A percentile compares a stretch with the other conserved stretches of the same genome.
Evolutionary conservation across 2,329 filamentous ascomycete species (phyloP).

Genomic region (Teratosphaeria viscida): DNA sequence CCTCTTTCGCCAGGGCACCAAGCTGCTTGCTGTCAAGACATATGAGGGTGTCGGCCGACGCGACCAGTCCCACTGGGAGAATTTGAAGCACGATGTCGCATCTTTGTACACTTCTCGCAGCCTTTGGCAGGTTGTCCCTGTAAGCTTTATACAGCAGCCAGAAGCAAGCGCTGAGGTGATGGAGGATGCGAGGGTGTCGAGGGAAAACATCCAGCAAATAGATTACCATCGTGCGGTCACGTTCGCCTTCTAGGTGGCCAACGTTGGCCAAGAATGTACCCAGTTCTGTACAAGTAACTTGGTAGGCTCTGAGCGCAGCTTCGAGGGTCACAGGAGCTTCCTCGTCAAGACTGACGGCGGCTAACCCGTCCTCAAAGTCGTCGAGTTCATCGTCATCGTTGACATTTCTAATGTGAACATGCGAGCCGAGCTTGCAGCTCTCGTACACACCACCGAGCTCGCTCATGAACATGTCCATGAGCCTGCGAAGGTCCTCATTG

Average conservation of each 20-base stretch:
- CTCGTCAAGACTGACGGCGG: slow-evolving; percentile 17
- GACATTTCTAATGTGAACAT: slow-evolving; percentile 39
- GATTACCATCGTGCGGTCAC: slow-evolving; percentile 50
- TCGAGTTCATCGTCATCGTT: slow-evolving; percentile 22
- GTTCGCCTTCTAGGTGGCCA: slow-evolving; percentile 29
- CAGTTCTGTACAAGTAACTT: slow-evolving; percentile 13
- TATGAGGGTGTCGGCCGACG: slow-evolving; percentile 51
- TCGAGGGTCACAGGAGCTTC: slow-evolving; percentile 9
- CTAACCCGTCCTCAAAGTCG: slow-evolving; percentile 28
- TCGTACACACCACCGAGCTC: slow-evolving; percentile 64
- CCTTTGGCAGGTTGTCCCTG: slow-evolving; percentile 52
- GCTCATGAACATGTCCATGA: slow-evolving; percentile 54
- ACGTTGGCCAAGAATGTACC: slow-evolving; percentile 18
- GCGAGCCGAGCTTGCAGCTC: slow-evolving; percentile 54
- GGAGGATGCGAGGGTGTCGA: slow-evolving; percentile 25
- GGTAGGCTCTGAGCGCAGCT: slow-evolving; percentile 14
- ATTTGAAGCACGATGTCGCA: slow-evolving; percentile 67
- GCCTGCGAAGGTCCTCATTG: slow-evolving; percentile 51
- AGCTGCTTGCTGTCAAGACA: slow-evolving; percentile 53
- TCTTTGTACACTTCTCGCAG: slow-evolving; percentile 38
- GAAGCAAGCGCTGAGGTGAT: slow-evolving; percentile 63
- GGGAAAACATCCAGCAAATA: slow-evolving; percentile 62
- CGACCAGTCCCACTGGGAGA: slow-evolving; percentile 57
- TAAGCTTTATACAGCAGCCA: slow-evolving; percentile 61
- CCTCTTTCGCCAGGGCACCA: slow-evolving; percentile 56